Evolutionary conservation across 176 grass and related monocot species (phyloP).

Genomic region (Eleusine coracana): DNA sequence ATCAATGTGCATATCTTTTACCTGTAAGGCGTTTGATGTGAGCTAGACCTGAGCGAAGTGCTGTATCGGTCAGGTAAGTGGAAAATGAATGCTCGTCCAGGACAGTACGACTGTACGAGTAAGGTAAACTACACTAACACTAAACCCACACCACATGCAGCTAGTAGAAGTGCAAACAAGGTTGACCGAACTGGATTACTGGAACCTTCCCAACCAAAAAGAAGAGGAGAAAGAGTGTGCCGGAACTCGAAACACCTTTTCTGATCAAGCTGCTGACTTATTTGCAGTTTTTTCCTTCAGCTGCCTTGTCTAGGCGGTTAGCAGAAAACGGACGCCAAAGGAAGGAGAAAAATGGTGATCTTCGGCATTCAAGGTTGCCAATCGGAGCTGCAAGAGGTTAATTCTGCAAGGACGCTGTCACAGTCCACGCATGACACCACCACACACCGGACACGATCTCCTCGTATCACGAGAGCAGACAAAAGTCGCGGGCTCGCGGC

Average conservation of each 20-base stretch:
- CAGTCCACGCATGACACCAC: constrained; percentile 45
- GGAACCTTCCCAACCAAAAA: background rate
- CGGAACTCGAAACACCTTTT: background rate
- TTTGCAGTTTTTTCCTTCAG: constrained; percentile 9
- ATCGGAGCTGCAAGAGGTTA: constrained; percentile 6
- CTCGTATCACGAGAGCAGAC: constrained; percentile 25
- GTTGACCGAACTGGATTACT: background rate
- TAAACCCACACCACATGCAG: background rate
- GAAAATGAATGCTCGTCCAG: background rate
- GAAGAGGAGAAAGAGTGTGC: background rate
- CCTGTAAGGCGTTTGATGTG: constrained; percentile 5
- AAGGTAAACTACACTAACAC: background rate
- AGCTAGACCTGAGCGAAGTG: background rate
- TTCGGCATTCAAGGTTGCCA: background rate
- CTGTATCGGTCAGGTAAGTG: background rate
- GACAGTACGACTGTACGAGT: background rate
- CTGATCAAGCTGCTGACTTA: background rate
- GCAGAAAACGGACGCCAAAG: background rate
- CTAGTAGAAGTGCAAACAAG: background rate
- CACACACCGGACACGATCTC: background rate
- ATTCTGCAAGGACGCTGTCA: constrained; percentile 38
- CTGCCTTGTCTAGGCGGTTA: background rate
- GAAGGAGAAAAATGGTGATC: background rate
- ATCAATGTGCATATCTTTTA: background rate
- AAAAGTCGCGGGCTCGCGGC: constrained; percentile 31